These are phyloP conservation scores for Paraurostyla sp. DNA, from an alignment of 73 alveolate species.

Conservation along the genomic window DNA sequence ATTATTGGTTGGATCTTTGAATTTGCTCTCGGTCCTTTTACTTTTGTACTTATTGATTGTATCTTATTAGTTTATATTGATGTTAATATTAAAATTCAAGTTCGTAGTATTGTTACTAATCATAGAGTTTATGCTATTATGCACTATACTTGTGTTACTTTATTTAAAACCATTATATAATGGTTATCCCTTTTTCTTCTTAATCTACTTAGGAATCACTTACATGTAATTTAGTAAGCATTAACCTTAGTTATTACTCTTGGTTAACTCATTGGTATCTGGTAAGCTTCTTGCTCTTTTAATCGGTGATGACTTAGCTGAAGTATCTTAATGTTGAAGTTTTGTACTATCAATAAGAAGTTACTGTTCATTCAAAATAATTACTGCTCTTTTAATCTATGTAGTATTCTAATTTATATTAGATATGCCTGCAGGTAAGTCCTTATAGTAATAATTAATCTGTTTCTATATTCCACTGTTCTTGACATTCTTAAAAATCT, in stretches of 20 bases:
- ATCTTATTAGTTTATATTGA: constrained; percentile 19
- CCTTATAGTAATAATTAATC: constrained; percentile 25
- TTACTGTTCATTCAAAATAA: not conserved
- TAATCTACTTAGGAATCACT: constrained; percentile 23
- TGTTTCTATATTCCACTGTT: constrained; percentile 16
- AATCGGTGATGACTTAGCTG: not conserved
- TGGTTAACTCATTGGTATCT: not conserved
- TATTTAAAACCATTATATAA: not conserved
- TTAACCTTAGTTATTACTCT: not conserved
- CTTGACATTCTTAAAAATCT: constrained; percentile 31
- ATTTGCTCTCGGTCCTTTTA: not conserved
- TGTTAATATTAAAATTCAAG: constrained; percentile 3
- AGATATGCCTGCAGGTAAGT: not conserved
- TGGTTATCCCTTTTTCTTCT: no score
- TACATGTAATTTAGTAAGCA: constrained; percentile 2
- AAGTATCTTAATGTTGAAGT: not conserved
- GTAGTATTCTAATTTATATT: not conserved
- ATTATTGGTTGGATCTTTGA: not conserved
- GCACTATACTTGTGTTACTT: not conserved
- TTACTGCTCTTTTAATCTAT: not conserved
- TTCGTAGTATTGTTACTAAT: constrained; percentile 14
- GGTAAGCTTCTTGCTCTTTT: not conserved
- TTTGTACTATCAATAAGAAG: not conserved
- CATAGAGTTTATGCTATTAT: constrained; percentile 1
- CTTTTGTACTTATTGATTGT: not conserved